These are phyloP conservation scores for Vachellia pachyceras DNA, from an alignment of 306 rosid genomes.

Conservation along the genomic window DNA sequence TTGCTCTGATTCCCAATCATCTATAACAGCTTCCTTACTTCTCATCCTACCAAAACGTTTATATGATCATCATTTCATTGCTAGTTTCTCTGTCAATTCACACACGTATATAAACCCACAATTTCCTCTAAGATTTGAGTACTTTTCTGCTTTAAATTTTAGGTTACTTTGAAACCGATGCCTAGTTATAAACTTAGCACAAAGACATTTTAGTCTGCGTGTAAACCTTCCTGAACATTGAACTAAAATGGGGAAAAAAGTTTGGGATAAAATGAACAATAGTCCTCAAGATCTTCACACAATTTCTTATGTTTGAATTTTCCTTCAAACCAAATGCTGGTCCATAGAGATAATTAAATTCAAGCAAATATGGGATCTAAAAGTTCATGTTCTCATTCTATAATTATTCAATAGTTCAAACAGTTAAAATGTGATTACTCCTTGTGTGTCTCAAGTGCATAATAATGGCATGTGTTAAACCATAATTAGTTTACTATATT, in stretches of 20 bases:
- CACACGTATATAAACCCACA: not conserved
- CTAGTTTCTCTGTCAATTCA: not conserved
- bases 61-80: not conserved
- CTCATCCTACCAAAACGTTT: slow-evolving; percentile 47
- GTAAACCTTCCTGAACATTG: not conserved
- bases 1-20: slow-evolving; percentile 64
- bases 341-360: not conserved
- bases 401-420: not conserved
- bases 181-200: not conserved
- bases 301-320: not conserved
- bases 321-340: not conserved
- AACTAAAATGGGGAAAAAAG: not conserved
- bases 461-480: not conserved
- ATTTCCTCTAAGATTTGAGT: not conserved
- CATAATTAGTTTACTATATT: too few relatives aligned
- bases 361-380: not conserved
- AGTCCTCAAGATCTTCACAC: not conserved
- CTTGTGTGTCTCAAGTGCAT: not conserved
- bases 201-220: not conserved
- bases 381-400: not conserved
- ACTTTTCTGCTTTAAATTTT: not conserved
- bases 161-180: not conserved
- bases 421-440: not conserved
- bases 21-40: slow-evolving; percentile 60
- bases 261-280: not conserved